Evolutionary conservation across 805 yeast genomes (phyloP), one percentile per base, ranked within the genome.

Genomic region (Wickerhamiella bombiphila): DNA sequence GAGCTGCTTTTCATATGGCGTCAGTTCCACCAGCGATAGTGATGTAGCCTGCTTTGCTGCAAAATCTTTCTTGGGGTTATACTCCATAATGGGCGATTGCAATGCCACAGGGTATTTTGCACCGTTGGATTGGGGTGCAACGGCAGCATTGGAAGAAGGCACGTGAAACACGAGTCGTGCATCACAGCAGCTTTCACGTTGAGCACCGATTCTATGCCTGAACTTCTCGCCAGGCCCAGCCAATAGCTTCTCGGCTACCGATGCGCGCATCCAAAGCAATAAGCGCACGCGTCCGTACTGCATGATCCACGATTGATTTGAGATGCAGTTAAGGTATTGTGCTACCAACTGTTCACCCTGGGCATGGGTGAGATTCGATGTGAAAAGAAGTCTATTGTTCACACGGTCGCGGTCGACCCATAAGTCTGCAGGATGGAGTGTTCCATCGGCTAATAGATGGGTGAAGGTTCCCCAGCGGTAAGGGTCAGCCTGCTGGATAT

Each of bases 311-410:
- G 79, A 80, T 35, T 68, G 63, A 52, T 76, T 67, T 0, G 70
- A 74, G 21, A 76, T 60, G 56, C 93, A 79, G 42, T 68, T 69
- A 22, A 79, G 55, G 74, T 83, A 79, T 57, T 82, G 94, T 40
- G 79, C 74, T 19, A 79, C 55, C 14, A 81, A 65, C 36, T 77
- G 73, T 52, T 78, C 91, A 9, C 79, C 80, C 41, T 65, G 67
- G 6, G 61, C 52, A 26, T 66, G 62, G 1, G 79, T 65, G 21
- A 78, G 59, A 50, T 76, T 72, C 2, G 75, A 86, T 4, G 74
- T 59, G 22, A 74, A 61, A 24, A 80, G 56, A 19, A 80, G 61
- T 39, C 66, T 66, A 39, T 69, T 60, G 54, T 78, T 72, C 15
- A 75, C 53, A 14, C 59, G 54, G 44, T 59, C 60, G 30, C 68